Base-by-base conservation (phyloP, 1,284 basidiomycete genomes). In the Sparassis latifolia region DNA sequence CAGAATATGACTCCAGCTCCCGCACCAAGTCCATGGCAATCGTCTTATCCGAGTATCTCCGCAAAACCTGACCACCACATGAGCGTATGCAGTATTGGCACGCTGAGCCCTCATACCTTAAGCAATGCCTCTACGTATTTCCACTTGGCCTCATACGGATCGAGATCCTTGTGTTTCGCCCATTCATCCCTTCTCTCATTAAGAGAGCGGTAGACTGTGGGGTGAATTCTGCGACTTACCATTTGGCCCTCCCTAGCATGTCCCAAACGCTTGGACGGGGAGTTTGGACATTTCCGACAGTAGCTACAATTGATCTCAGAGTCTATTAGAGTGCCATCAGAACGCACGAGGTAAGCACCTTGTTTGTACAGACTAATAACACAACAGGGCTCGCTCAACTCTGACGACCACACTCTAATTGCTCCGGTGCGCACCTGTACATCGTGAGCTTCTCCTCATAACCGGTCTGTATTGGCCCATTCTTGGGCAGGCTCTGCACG, bases 371-470 rank as follows among this genome's bases (percentile, higher is more conserved):
- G 74, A 68, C 90, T 92, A 56, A 3, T 6, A 45, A 46, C 10
- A 3, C 20, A n/a, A n/a, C n/a, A n/a, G n/a, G n/a, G n/a, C n/a
- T n/a, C n/a, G n/a, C n/a, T n/a, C n/a, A n/a, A n/a, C n/a, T n/a
- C n/a, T n/a, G n/a, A n/a, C n/a, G n/a, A n/a, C n/a, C 31, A 12
- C 0, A 9, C 5, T 32, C 48, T 37, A 49, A 46, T 28, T 39
- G 47, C 45, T 10, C 12, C 37, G 47, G 31, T 12, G 63, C 76
- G 39, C 52, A 87, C 84, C 92, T 92, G 66, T 98, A 98, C 78
- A 98, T 91, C 10, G 85, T 83, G 6, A 98, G 74, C 67, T 98
- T 98, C 68, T 97, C 95, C 61, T 97, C 95, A 68, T 97, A 98
- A 49, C 84, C 91, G 0, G 95, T 97, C 70, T 97, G 94, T 58